These are phyloP conservation scores for Sporisorium exsertum DNA, from an alignment of 1,284 basidiomycete genomes.

Conservation along the genomic window DNA sequence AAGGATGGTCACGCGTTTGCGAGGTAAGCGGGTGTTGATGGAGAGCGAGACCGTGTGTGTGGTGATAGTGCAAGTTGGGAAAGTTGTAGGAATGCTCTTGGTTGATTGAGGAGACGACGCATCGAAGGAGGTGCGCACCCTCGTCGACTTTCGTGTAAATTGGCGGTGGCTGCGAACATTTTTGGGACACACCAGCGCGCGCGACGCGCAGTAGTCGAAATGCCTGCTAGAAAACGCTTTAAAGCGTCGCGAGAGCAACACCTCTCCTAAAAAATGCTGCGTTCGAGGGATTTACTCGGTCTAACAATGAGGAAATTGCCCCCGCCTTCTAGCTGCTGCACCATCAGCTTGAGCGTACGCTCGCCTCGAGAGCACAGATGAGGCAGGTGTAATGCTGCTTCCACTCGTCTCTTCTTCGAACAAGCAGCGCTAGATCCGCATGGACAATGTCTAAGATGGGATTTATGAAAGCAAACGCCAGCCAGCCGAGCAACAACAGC, in stretches of 20 bases:
- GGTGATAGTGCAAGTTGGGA: background rate
- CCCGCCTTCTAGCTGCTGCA: too few species aligned
- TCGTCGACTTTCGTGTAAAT: background rate
- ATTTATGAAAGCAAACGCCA: too few species aligned
- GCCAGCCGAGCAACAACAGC: too few species aligned
- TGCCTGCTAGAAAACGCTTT: background rate
- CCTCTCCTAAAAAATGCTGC: background rate
- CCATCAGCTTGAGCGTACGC: too few species aligned
- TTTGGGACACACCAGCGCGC: background rate
- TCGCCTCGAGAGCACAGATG: too few species aligned
- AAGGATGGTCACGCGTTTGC: too few species aligned
- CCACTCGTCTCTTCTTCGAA: too few species aligned
- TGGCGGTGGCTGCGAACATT: background rate
- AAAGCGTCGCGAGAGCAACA: slow-evolving; percentile 15
- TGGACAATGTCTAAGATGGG: too few species aligned
- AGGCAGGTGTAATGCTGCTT: too few species aligned
- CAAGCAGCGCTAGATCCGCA: too few species aligned
- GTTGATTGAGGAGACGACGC: background rate
- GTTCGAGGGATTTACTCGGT: background rate
- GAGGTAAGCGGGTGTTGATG: background rate
- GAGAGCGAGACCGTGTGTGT: background rate
- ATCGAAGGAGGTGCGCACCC: background rate
- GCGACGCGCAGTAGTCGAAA: slow-evolving; percentile 5
- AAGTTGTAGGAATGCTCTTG: background rate
- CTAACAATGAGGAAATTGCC: too few species aligned